These are phyloP conservation scores for Tricholoma furcatifolium DNA, from an alignment of 768 basidiomycete genomes.

Conservation along the genomic window DNA sequence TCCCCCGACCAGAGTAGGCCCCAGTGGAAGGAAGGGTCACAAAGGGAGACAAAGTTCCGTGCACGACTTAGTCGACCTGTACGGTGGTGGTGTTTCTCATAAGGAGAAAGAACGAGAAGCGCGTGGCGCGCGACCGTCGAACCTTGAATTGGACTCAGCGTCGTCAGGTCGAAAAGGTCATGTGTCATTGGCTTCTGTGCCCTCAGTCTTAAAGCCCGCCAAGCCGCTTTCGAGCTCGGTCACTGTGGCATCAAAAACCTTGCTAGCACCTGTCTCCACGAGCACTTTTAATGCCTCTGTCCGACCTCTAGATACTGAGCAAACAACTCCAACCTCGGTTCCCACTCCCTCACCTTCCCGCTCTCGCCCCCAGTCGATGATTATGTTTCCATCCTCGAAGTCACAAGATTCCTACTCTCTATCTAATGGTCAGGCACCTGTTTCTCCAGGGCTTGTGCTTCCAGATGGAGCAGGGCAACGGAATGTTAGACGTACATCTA, in stretches of 20 bases:
- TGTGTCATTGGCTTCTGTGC: background rate
- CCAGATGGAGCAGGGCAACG: constrained; percentile 46
- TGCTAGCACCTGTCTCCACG: constrained; percentile 8
- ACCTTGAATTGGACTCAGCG: background rate
- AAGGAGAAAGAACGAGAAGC: constrained; percentile 40
- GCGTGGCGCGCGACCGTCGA: constrained; percentile 11
- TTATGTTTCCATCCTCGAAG: constrained; percentile 58
- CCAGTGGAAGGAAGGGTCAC: constrained; percentile 30
- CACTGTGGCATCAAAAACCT: constrained; percentile 5
- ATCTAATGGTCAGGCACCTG: constrained; percentile 15
- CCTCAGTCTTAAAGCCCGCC: background rate
- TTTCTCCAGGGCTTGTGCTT: constrained; percentile 39
- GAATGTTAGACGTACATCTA: constrained; percentile 64
- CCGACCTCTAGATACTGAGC: background rate
- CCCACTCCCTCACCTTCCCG: constrained; percentile 37
- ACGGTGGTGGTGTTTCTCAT: constrained; percentile 53
- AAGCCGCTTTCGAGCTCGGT: constrained; percentile 2
- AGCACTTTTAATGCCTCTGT: background rate
- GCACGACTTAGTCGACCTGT: constrained; percentile 78
- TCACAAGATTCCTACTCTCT: constrained; percentile 37
- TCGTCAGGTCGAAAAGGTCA: constrained; percentile 5
- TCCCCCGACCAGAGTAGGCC: constrained; percentile 21
- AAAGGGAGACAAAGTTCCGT: constrained; percentile 78
- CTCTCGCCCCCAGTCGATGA: constrained; percentile 80
- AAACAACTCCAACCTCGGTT: constrained; percentile 2